phyloP scores from a whole-genome alignment of 73 alveolate species.

The Paramecium octaurelia region DNA sequence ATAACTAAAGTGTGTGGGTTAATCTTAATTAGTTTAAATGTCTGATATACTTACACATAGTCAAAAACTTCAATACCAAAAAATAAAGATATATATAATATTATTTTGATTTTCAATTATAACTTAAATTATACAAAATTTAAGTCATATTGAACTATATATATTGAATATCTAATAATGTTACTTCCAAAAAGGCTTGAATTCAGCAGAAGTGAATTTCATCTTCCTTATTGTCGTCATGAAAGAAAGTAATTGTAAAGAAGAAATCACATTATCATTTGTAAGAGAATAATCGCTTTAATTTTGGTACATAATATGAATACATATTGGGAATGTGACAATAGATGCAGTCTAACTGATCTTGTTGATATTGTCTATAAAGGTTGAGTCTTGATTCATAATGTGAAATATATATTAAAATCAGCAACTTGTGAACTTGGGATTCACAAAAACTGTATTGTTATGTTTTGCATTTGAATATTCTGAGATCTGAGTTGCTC shows the following conservation, averaged over 20 bases:
- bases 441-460: conserved; percentile 60
- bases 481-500: conserved; percentile 60
- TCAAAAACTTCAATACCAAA: too few relatives aligned
- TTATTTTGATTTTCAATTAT: too few relatives aligned
- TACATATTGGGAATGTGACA: not conserved
- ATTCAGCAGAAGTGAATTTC: too few relatives aligned
- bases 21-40: too few relatives aligned
- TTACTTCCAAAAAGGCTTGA: too few relatives aligned
- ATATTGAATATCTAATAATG: too few relatives aligned
- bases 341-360: not conserved
- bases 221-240: not conserved
- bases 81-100: too few relatives aligned
- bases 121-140: too few relatives aligned
- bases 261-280: not conserved
- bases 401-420: not conserved
- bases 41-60: too few relatives aligned
- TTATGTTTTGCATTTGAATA: conserved; percentile 63
- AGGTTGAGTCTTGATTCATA: not conserved
- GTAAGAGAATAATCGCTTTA: not conserved
- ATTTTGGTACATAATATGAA: not conserved
- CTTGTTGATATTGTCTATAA: not conserved
- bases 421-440: conserved; percentile 65
- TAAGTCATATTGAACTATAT: too few relatives aligned
- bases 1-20: too few relatives aligned
- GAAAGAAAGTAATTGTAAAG: not conserved